A percentile compares a stretch with the other conserved stretches of the same genome.
These are phyloP conservation scores for Botrytis medusae DNA, from an alignment of 2,329 filamentous ascomycete genomes.

Conservation along the genomic window DNA sequence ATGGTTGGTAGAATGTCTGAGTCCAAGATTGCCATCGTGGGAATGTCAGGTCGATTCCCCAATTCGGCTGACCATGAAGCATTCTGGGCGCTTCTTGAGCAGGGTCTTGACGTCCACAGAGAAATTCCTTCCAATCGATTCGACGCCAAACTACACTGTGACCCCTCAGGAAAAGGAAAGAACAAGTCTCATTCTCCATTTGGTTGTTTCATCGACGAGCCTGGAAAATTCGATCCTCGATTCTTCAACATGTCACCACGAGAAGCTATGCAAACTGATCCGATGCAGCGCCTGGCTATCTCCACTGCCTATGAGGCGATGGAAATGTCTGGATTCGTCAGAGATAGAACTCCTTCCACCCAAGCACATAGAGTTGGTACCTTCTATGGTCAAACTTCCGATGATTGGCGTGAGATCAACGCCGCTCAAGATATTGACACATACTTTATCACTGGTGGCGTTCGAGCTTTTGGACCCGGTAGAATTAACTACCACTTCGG, in stretches of 20 bases:
- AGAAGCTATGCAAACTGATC: constrained; percentile 76
- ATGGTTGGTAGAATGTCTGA: constrained; percentile 24
- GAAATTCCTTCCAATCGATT: constrained; percentile 59
- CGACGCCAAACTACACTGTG: constrained; percentile 68
- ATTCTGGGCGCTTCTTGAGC: constrained; percentile 72
- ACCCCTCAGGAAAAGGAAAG: constrained; percentile 67
- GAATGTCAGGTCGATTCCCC: constrained; percentile 76
- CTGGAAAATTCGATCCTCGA: constrained; percentile 71
- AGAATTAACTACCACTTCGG: constrained; percentile 44
- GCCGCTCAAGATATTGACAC: constrained; percentile 34
- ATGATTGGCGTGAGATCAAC: constrained; percentile 29
- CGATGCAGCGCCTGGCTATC: constrained; percentile 73
- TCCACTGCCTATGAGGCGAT: constrained; percentile 70
- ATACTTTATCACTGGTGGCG: constrained; percentile 34
- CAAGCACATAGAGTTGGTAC: constrained; percentile 44
- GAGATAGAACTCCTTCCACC: constrained; percentile 30
- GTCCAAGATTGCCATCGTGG: constrained; percentile 65
- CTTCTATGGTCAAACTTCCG: constrained; percentile 28
- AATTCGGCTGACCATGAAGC: constrained; percentile 68
- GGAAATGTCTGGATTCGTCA: constrained; percentile 22
- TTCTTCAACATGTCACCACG: constrained; percentile 86
- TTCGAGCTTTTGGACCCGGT: constrained; percentile 35
- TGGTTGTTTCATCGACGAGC: constrained; percentile 68
- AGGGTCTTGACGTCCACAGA: constrained; percentile 72
- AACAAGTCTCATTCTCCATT: constrained; percentile 75